phyloP scores from a whole-genome alignment of 805 yeast species.

The Pichia membranifaciens region DNA sequence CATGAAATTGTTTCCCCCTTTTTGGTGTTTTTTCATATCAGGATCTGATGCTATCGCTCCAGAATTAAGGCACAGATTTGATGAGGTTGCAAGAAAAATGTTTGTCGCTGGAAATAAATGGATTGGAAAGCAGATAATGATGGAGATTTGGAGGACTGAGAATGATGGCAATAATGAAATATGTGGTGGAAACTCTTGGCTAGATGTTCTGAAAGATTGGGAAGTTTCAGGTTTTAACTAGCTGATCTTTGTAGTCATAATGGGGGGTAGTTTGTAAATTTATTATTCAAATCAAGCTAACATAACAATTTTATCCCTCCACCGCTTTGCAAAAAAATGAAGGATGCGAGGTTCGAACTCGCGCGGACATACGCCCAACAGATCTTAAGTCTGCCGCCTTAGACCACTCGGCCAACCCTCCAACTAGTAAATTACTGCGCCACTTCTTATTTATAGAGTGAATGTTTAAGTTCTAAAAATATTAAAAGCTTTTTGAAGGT shows the following conservation, averaged over 20 bases:
- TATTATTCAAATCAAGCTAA: too few species aligned
- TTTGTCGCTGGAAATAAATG: slow-evolving; percentile 39
- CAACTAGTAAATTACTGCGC: too few species aligned
- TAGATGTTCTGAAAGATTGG: slow-evolving; percentile 53
- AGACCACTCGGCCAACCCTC: slow-evolving; percentile 23
- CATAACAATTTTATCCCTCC: too few species aligned
- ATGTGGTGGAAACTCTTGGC: slow-evolving; percentile 37
- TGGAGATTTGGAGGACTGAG: slow-evolving; percentile 44
- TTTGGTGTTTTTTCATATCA: slow-evolving; percentile 45
- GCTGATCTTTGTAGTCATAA: neutral
- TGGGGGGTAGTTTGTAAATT: too few species aligned
- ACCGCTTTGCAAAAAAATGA: slow-evolving; percentile 15
- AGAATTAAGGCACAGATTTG: slow-evolving; percentile 29
- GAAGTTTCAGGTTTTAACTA: slow-evolving; percentile 33
- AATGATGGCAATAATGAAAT: slow-evolving; percentile 8
- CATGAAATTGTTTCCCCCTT: slow-evolving; percentile 34
- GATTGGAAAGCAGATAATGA: slow-evolving; percentile 49
- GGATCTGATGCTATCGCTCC: slow-evolving; percentile 35
- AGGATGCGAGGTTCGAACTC: slow-evolving; percentile 24
- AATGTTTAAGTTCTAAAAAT: too few species aligned
- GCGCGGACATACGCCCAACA: slow-evolving; percentile 21
- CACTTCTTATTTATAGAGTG: too few species aligned
- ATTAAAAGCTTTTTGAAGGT: too few species aligned
- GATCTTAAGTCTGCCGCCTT: slow-evolving; percentile 23
- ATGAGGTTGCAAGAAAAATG: slow-evolving; percentile 30